Evolutionary conservation across 208 protist species (phyloP), one percentile per base, ranked within the genome.

Genomic region (Histomonas meleagridis): DNA sequence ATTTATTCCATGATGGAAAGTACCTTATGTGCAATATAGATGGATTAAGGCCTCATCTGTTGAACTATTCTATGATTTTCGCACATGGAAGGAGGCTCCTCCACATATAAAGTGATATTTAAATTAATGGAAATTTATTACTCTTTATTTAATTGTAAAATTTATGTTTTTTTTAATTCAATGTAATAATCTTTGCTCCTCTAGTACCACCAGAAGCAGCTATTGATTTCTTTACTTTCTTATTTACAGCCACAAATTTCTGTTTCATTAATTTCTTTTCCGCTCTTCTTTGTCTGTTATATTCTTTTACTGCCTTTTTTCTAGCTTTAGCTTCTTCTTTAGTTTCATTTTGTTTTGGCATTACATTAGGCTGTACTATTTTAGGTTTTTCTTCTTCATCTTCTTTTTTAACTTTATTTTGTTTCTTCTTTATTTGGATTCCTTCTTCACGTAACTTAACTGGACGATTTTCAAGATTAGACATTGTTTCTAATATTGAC

Each of bases 321-420:
- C 70, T 81, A 12, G 70, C 70, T 51, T 81, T 81, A 21, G 70
- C 70, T 23, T 81, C 70, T 81, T 81, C 70, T 43, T 81, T 81
- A 51, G 70, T 81, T 51, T 81, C 70, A 46, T 23, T 23, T 81
- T 3, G 40, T 51, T 81, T 81, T 81, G 70, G 70, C 7, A 12
- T 0, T 9, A 81, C 23, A 28, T 81, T 23, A 32, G 70, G 70
- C 28, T 35, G 70, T 14, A 81, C 14, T 38, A 43, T 32, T 28
- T 12, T 23, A 4, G 48, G 3, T 32, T 46, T 43, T 51, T 48
- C 40, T 21, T 81, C 70, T 51, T 81, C 70, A 2, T 51, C 70
- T n/a, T 81, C 40, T n/a, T 81, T 3, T n/a, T 51, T 81, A 7
- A 10, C 5, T 26, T 48, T 5, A 26, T 81, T 81, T 4, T 48